phyloP scores from a whole-genome alignment of 2,329 filamentous ascomycete species.

The Cladophialophora exuberans region DNA sequence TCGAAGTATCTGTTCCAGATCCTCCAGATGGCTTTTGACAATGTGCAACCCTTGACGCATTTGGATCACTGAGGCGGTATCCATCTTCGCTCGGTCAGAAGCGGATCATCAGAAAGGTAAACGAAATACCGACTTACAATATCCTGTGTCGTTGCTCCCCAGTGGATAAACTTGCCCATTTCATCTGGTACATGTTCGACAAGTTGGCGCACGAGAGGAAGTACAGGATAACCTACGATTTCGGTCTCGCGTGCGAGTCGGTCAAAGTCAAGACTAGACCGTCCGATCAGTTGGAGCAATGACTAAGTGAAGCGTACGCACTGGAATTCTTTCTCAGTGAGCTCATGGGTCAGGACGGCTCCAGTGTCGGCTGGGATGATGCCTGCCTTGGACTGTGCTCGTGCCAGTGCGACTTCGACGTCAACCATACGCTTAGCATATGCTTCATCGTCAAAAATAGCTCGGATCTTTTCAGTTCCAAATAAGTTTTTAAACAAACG shows the following conservation, averaged over 20 bases:
- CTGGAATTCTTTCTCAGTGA: constrained; percentile 24
- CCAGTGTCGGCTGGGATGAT: constrained; percentile 33
- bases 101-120: no score
- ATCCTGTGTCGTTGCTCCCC: constrained; percentile 63
- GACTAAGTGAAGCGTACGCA: constrained; percentile 3
- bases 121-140: constrained; percentile 41
- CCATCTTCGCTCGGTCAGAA: constrained; percentile 44
- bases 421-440: constrained; percentile 31
- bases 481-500: constrained; percentile 35
- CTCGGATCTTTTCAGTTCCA: constrained; percentile 35
- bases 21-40: constrained; percentile 49
- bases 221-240: constrained; percentile 36
- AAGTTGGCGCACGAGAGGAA: constrained; percentile 35
- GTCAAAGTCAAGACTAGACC: constrained; percentile 18
- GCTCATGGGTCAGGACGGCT: constrained; percentile 25
- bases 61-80: constrained; percentile 57
- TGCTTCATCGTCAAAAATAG: constrained; percentile 34
- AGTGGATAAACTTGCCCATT: constrained; percentile 56
- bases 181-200: constrained; percentile 29
- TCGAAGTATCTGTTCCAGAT: constrained; percentile 49
- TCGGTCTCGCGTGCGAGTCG: constrained; percentile 34
- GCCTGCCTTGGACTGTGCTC: constrained; percentile 31
- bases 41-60: constrained; percentile 56
- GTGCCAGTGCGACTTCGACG: constrained; percentile 33
- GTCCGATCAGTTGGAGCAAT: background rate